Conservation (phyloP, 805 yeast species). For the Maudiozyma turicensis region DNA sequence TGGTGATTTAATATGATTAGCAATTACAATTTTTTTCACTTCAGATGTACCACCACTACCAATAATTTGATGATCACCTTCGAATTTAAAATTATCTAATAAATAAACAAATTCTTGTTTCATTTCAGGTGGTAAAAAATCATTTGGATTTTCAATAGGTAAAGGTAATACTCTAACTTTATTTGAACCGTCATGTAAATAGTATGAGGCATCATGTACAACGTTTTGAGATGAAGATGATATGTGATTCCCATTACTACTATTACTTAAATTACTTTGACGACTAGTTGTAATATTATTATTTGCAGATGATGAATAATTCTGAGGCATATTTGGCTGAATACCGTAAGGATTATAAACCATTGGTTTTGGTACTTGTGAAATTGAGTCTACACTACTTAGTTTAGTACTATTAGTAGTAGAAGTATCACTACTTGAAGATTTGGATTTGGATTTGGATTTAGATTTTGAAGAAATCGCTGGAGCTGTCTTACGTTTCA, state of each 20-base stretch:
- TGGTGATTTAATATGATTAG: background rate
- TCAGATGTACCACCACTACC: conserved; percentile 70
- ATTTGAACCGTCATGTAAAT: conserved; percentile 29
- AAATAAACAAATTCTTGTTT: conserved; percentile 40
- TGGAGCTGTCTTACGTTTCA: background rate
- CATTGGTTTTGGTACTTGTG: conserved; percentile 30
- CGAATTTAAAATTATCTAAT: conserved; percentile 44
- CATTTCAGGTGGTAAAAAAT: conserved; percentile 45
- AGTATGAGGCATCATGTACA: conserved; percentile 20
- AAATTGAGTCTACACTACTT: background rate
- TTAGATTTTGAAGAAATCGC: background rate
- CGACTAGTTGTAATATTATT: background rate
- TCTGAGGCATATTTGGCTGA: background rate
- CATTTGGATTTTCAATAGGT: conserved; percentile 61
- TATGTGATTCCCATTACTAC: background rate
- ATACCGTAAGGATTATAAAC: conserved; percentile 59
- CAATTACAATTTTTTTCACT: conserved; percentile 39
- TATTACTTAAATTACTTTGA: background rate
- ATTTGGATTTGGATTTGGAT: background rate
- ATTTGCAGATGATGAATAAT: background rate
- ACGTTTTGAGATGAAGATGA: background rate
- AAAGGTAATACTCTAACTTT: conserved; percentile 41
- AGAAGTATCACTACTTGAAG: background rate
- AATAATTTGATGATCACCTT: conserved; percentile 38
- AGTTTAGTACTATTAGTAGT: background rate